A percentile compares a stretch with the other conserved stretches of the same genome.
Evolutionary conservation across 129 eudicot species (phyloP).

Genomic region (Artemisia argyi): DNA sequence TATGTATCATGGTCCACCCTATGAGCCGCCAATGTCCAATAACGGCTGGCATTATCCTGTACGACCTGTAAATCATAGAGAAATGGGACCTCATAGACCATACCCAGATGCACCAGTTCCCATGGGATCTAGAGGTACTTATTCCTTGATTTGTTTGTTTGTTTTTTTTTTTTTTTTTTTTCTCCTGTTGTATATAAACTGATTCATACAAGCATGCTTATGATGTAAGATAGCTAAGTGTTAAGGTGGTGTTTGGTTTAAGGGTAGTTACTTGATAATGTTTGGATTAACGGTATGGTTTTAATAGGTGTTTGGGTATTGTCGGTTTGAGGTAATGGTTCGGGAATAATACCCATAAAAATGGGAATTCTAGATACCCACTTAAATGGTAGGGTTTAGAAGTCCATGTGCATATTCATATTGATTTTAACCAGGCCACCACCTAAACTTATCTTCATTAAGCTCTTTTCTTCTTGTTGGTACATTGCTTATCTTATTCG

Average conservation of each 20-base stretch:
- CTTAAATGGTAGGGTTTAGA: too few relatives aligned
- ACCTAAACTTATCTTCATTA: not conserved
- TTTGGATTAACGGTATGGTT: too few relatives aligned
- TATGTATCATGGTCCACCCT: slow-evolving; percentile 50
- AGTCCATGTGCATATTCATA: too few relatives aligned
- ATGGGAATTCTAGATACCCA: too few relatives aligned
- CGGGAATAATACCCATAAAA: too few relatives aligned
- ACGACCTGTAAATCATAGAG: slow-evolving; percentile 60
- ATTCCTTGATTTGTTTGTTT: not conserved
- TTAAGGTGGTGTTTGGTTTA: not conserved
- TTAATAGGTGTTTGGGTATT: too few relatives aligned
- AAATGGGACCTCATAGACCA: slow-evolving; percentile 60
- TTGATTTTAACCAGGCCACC: not conserved
- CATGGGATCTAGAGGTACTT: slow-evolving; percentile 67
- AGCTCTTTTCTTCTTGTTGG: too few relatives aligned
- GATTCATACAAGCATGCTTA: not conserved
- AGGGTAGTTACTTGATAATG: not conserved
- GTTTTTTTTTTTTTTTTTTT: not conserved
- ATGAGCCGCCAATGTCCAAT: slow-evolving; percentile 50
- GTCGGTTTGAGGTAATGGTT: too few relatives aligned
- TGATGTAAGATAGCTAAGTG: not conserved
- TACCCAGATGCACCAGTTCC: slow-evolving; percentile 67
- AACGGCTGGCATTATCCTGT: slow-evolving; percentile 69
- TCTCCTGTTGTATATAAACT: too few relatives aligned
- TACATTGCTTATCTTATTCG: not conserved